These are phyloP conservation scores for Cercospora beticola DNA, from an alignment of 2,329 filamentous ascomycete genomes.

Conservation along the genomic window DNA sequence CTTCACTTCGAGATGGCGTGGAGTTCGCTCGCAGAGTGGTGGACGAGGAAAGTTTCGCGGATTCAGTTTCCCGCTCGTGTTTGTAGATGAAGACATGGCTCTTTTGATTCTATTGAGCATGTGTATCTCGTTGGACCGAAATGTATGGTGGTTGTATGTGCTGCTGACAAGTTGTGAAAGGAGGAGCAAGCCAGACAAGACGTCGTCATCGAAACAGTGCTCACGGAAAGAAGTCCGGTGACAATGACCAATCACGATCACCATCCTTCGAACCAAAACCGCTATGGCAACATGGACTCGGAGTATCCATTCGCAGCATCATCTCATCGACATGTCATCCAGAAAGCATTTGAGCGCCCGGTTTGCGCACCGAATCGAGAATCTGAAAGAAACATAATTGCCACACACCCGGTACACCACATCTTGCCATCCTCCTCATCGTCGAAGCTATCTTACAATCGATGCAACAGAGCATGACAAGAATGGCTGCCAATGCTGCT, in stretches of 20 bases:
- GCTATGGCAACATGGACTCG: neutral
- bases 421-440: neutral
- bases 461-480: constrained; percentile 5
- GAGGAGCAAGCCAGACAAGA: neutral
- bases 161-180: neutral
- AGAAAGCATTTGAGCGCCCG: neutral
- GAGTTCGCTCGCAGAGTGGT: constrained; percentile 55
- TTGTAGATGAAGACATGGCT: constrained; percentile 25
- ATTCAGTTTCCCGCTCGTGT: constrained; percentile 47
- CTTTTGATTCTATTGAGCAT: constrained; percentile 17
- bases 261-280: neutral
- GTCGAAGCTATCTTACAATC: neutral
- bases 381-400: neutral
- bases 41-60: constrained; percentile 60
- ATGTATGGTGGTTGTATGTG: neutral
- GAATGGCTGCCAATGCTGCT: constrained; percentile 6
- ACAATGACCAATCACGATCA: neutral
- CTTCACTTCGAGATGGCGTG: constrained; percentile 55
- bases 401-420: neutral
- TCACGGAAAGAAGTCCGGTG: neutral
- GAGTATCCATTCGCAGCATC: neutral
- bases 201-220: neutral
- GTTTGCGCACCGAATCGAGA: neutral
- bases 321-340: neutral
- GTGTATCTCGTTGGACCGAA: neutral